Evolutionary conservation across 768 basidiomycete species (phyloP).

Genomic region (Plicaturopsis crispa): DNA sequence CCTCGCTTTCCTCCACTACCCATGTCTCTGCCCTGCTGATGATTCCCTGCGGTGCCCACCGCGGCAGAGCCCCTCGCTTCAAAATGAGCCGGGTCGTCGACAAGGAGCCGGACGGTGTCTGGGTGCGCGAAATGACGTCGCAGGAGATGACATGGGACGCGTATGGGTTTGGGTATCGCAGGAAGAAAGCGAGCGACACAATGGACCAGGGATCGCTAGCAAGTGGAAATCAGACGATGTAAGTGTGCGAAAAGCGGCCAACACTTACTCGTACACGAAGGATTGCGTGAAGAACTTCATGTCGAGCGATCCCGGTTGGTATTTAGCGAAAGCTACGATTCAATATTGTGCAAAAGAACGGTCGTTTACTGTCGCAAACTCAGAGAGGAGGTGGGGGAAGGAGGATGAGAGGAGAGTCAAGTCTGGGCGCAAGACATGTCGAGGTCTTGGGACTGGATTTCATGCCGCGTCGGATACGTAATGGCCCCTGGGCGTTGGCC

Average conservation of each 20-base stretch:
- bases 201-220: slow-evolving; percentile 88
- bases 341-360: no score
- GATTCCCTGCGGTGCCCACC: slow-evolving; percentile 85
- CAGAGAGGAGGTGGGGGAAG: no score
- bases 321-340: no score
- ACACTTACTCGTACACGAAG: slow-evolving; percentile 47
- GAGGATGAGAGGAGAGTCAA: no score
- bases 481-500: no score
- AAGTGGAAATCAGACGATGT: slow-evolving; percentile 10
- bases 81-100: slow-evolving; percentile 86
- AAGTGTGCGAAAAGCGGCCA: neutral
- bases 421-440: no score
- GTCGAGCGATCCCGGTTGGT: slow-evolving; percentile 32
- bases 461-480: no score
- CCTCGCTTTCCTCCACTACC: slow-evolving; percentile 93
- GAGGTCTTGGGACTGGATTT: no score
- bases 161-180: slow-evolving; percentile 94
- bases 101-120: slow-evolving; percentile 68
- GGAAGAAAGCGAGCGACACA: slow-evolving; percentile 87
- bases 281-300: slow-evolving; percentile 52
- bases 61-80: slow-evolving; percentile 85
- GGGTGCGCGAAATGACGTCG: slow-evolving; percentile 84
- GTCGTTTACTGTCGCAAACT: no score
- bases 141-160: slow-evolving; percentile 91
- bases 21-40: slow-evolving; percentile 83